These are phyloP conservation scores for Sporothrix pallida DNA, from an alignment of 2,329 filamentous ascomycete species.

Conservation along the genomic window DNA sequence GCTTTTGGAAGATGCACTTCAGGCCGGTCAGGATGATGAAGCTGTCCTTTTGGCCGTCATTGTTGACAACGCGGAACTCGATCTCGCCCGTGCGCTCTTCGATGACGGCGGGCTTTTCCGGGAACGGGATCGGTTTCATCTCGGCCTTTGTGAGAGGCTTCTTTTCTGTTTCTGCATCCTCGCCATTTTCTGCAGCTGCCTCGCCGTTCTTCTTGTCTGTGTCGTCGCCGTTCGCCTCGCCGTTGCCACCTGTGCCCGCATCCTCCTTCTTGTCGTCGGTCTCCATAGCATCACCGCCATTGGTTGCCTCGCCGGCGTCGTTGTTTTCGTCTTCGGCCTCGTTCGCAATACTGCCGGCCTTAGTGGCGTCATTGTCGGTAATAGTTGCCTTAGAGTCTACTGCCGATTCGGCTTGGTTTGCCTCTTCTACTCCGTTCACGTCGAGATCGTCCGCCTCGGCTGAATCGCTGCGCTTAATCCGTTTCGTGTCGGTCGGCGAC, in stretches of 20 bases:
- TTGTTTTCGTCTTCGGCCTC: neutral
- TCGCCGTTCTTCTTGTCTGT: neutral
- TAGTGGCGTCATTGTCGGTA: neutral
- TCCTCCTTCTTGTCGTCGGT: neutral
- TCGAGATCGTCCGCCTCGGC: conserved; percentile 44
- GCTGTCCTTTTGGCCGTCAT: conserved; percentile 85
- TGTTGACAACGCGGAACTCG: conserved; percentile 97
- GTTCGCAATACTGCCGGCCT: neutral
- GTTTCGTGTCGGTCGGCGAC: conserved; percentile 67
- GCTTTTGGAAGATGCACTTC: conserved; percentile 98
- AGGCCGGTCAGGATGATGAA: conserved; percentile 93
- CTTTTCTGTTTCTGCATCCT: neutral
- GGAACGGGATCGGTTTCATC: conserved; percentile 77
- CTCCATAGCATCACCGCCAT: neutral
- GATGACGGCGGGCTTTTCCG: conserved; percentile 90
- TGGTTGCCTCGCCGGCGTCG: neutral
- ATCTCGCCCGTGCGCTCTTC: conserved; percentile 95
- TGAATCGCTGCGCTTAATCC: conserved; percentile 61
- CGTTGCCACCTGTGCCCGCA: too few species aligned
- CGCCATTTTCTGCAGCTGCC: neutral
- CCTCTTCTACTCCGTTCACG: conserved; percentile 3
- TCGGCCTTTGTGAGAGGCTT: neutral
- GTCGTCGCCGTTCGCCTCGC: neutral
- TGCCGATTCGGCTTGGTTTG: neutral
- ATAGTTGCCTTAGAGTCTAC: neutral